These are phyloP conservation scores for Aureobasidium sp. DNA, from an alignment of 2,329 filamentous ascomycete species.

Conservation along the genomic window DNA sequence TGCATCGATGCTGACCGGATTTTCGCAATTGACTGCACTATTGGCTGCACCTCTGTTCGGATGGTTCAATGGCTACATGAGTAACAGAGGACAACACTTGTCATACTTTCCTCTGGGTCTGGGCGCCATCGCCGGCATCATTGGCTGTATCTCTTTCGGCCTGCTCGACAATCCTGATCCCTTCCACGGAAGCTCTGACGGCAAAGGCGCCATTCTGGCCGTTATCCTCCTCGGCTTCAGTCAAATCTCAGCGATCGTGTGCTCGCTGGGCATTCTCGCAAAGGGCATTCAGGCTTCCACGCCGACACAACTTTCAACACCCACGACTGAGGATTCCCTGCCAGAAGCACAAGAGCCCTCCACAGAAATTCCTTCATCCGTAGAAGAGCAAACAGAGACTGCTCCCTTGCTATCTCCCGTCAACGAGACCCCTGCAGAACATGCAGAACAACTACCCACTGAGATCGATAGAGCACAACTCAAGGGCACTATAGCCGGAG, in stretches of 20 bases:
- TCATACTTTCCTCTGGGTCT: slow-evolving; percentile 64
- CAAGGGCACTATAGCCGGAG: slow-evolving; percentile 89
- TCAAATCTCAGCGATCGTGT: slow-evolving; percentile 95
- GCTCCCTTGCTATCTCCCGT: slow-evolving; percentile 10
- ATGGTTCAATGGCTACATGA: slow-evolving; percentile 64
- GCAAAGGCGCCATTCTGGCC: slow-evolving; percentile 50
- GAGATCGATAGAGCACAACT: slow-evolving; percentile 40
- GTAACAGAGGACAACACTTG: slow-evolving; percentile 35
- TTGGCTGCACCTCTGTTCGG: slow-evolving; percentile 82
- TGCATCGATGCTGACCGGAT: slow-evolving; percentile 77
- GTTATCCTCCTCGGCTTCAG: slow-evolving; percentile 79
- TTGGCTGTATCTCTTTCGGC: slow-evolving; percentile 71
- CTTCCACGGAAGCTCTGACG: slow-evolving; percentile 54
- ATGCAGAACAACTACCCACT: not conserved
- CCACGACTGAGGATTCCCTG: not conserved
- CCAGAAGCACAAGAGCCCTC: not conserved
- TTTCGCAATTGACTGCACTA: slow-evolving; percentile 79
- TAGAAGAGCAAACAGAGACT: not conserved
- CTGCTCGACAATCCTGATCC: slow-evolving; percentile 70
- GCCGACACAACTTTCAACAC: not conserved
- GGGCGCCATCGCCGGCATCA: slow-evolving; percentile 63
- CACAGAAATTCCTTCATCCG: not conserved
- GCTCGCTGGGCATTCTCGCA: slow-evolving; percentile 81
- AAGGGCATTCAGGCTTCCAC: slow-evolving; percentile 50
- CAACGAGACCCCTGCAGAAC: not conserved